These are phyloP conservation scores for Candida quercuum DNA, from an alignment of 805 yeast species.

Conservation along the genomic window DNA sequence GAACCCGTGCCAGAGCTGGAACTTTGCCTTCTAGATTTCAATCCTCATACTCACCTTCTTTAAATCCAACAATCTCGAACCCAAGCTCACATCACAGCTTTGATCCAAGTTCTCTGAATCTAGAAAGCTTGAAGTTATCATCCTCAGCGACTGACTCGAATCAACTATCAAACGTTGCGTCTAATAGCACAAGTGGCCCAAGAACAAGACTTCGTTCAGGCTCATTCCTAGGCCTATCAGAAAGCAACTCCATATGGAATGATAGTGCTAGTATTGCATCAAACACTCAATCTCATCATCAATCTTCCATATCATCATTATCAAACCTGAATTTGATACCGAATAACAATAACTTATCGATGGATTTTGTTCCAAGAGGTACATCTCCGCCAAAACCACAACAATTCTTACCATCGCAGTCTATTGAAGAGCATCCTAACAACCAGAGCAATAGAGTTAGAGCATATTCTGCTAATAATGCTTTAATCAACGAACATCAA, in stretches of 20 bases:
- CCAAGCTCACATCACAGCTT: conserved; percentile 7
- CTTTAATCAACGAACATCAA: conserved; percentile 12
- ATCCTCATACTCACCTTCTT: conserved; percentile 22
- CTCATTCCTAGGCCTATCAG: conserved; percentile 36
- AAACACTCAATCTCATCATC: neutral
- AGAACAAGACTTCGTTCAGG: conserved; percentile 47
- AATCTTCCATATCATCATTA: conserved; percentile 4
- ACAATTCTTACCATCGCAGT: conserved; percentile 5
- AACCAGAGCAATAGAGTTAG: conserved; percentile 15
- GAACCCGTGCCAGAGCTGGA: conserved; percentile 70
- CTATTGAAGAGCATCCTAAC: conserved; percentile 14
- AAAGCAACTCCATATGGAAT: conserved; percentile 54
- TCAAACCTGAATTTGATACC: conserved; percentile 1
- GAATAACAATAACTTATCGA: conserved; percentile 6
- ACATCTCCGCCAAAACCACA: conserved; percentile 17
- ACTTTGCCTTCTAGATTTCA: conserved; percentile 65
- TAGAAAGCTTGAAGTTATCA: conserved; percentile 17
- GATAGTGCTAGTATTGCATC: conserved; percentile 22
- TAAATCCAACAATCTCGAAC: conserved; percentile 5
- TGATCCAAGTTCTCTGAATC: conserved; percentile 18
- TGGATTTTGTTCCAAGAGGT: conserved; percentile 10
- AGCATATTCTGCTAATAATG: conserved; percentile 23
- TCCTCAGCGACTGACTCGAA: conserved; percentile 1
- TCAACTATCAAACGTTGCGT: too few relatives aligned
- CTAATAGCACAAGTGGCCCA: too few relatives aligned